Evolutionary conservation across 139 green algal species (phyloP).

Genomic region (Chlorella sorokiniana): DNA sequence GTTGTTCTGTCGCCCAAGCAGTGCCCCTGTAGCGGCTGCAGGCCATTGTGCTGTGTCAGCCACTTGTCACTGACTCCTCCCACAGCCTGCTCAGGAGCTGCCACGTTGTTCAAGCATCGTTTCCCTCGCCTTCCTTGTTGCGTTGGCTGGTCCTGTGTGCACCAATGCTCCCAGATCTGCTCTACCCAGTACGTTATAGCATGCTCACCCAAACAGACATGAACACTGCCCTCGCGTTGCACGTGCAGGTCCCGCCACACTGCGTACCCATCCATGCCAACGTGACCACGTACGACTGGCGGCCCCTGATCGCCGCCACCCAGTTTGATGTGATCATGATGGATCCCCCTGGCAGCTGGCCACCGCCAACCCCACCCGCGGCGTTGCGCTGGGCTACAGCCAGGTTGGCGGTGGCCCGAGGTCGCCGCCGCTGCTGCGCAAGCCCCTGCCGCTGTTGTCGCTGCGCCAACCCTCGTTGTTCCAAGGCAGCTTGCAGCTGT

Average conservation of each 20-base stretch:
- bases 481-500: too few relatives aligned
- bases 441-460: too few relatives aligned
- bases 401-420: conserved; percentile 72
- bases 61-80: too few relatives aligned
- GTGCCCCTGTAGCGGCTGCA: too few relatives aligned
- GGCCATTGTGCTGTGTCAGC: too few relatives aligned
- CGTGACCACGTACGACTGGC: conserved; percentile 91
- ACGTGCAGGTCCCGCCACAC: conserved; percentile 75
- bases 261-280: conserved; percentile 93
- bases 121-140: too few relatives aligned
- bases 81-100: too few relatives aligned
- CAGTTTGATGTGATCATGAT: conserved; percentile 91
- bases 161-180: background rate
- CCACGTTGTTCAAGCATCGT: too few relatives aligned
- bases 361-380: conserved; percentile 91
- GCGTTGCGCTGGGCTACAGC: conserved; percentile 90
- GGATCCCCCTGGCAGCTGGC: conserved; percentile 95
- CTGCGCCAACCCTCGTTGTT: background rate
- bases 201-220: too few relatives aligned
- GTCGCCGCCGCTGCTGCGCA: too few relatives aligned
- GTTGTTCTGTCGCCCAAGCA: too few relatives aligned
- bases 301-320: conserved; percentile 42
- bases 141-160: too few relatives aligned
- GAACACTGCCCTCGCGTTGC: background rate
- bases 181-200: background rate